Evolutionary conservation across 164 flowering plant genomes (phyloP).

Genomic region (Buxus sempervirens): DNA sequence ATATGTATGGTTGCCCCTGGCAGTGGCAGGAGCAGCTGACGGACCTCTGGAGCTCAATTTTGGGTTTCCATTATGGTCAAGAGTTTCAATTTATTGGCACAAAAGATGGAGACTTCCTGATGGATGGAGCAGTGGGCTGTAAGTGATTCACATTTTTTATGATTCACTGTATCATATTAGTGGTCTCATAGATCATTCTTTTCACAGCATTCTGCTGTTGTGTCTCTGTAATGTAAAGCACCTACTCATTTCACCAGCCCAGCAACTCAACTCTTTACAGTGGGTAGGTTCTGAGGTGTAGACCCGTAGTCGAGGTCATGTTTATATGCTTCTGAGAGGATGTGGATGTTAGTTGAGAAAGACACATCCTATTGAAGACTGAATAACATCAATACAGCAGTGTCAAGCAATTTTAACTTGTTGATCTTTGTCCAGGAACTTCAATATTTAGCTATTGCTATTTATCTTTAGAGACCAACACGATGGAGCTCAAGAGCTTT

Average conservation of each 20-base stretch:
- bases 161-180: background rate
- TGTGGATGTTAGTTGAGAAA: background rate
- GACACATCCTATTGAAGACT: background rate
- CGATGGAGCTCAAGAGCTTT: too few relatives aligned
- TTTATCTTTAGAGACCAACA: too few relatives aligned
- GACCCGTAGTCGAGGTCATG: background rate
- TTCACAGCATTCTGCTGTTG: background rate
- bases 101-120: conserved; percentile 80
- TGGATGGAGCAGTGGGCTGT: conserved; percentile 25
- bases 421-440: too few relatives aligned
- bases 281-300: background rate
- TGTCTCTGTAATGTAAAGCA: background rate
- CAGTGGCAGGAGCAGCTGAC: conserved; percentile 77
- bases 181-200: background rate
- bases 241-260: background rate
- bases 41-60: conserved; percentile 75
- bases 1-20: conserved; percentile 92
- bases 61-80: conserved; percentile 92
- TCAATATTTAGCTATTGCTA: too few relatives aligned
- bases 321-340: background rate
- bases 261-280: background rate
- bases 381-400: too few relatives aligned
- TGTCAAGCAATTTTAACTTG: too few relatives aligned
- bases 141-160: background rate
- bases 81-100: conserved; percentile 97